phyloP scores from a whole-genome alignment of 257 asterid genomes.

The Hygrophila difformis region DNA sequence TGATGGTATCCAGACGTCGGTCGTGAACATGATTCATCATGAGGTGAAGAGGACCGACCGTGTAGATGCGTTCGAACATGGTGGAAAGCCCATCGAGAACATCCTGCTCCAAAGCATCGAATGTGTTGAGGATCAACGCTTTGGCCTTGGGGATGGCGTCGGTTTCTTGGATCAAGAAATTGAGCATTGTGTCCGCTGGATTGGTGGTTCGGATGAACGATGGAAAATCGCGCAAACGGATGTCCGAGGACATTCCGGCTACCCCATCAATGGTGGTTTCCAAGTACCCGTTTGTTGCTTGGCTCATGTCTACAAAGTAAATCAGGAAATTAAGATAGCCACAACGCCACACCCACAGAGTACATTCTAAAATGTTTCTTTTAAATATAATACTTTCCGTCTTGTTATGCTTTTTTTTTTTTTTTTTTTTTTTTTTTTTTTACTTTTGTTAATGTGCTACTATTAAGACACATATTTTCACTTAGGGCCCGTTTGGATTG shows the following conservation, averaged over 20 bases:
- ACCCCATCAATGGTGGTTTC: constrained; percentile 25
- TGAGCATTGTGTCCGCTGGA: constrained; percentile 19
- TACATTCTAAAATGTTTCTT: too few species aligned
- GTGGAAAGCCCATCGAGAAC: constrained; percentile 22
- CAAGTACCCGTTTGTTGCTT: constrained; percentile 35
- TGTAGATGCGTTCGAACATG: constrained; percentile 21
- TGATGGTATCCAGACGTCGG: constrained; percentile 10
- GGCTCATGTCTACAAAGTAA: constrained; percentile 21
- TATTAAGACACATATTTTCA: too few species aligned
- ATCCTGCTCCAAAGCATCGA: constrained; percentile 29
- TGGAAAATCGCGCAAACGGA: constrained; percentile 29
- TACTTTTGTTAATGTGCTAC: too few species aligned
- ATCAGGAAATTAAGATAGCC: too few species aligned
- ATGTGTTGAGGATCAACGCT: constrained; percentile 37
- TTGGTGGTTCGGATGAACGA: constrained; percentile 30
- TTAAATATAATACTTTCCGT: too few species aligned
- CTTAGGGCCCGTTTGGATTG: too few species aligned
- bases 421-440: too few species aligned
- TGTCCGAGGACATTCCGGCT: constrained; percentile 30
- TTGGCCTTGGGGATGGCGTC: constrained; percentile 14
- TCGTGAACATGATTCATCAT: constrained; percentile 23
- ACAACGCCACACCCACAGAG: too few species aligned
- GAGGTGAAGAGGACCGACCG: constrained; percentile 28
- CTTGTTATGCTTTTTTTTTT: too few species aligned
- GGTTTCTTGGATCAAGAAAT: constrained; percentile 8